These are phyloP conservation scores for Rubia tinctorum DNA, from an alignment of 305 asterid genomes.

Conservation along the genomic window DNA sequence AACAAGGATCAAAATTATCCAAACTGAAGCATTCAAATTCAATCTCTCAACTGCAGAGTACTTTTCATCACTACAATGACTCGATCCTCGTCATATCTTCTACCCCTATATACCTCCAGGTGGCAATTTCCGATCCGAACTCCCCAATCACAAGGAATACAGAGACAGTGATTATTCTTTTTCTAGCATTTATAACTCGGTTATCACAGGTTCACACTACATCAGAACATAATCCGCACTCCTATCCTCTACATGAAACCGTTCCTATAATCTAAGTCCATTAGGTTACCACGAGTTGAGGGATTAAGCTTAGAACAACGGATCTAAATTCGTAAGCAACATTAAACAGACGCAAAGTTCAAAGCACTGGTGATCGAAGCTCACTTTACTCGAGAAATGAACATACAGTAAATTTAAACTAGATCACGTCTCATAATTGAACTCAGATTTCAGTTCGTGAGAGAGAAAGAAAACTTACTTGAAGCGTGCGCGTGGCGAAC, in stretches of 20 bases:
- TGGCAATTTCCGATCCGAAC: neutral
- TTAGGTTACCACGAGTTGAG: neutral
- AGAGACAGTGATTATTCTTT: neutral
- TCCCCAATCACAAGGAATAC: neutral
- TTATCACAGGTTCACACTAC: neutral
- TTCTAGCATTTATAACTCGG: neutral
- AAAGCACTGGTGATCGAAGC: neutral
- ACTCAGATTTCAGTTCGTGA: neutral
- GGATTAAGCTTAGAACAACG: neutral
- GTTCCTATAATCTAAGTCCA: neutral
- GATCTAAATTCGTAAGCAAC: neutral
- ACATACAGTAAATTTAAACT: neutral
- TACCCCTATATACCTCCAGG: neutral
- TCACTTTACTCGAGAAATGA: neutral
- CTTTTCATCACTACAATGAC: neutral
- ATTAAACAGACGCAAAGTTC: neutral
- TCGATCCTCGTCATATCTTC: neutral
- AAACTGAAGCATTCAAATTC: neutral
- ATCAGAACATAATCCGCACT: no score
- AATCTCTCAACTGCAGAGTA: neutral
- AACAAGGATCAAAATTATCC: neutral
- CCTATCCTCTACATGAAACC: neutral
- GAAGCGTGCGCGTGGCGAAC: slow-evolving; percentile 70
- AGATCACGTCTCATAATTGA: neutral
- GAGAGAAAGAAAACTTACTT: slow-evolving; percentile 18